These are phyloP conservation scores for Paraphoma chrysanthemicola DNA, from an alignment of 2,329 filamentous ascomycete species.

Conservation along the genomic window DNA sequence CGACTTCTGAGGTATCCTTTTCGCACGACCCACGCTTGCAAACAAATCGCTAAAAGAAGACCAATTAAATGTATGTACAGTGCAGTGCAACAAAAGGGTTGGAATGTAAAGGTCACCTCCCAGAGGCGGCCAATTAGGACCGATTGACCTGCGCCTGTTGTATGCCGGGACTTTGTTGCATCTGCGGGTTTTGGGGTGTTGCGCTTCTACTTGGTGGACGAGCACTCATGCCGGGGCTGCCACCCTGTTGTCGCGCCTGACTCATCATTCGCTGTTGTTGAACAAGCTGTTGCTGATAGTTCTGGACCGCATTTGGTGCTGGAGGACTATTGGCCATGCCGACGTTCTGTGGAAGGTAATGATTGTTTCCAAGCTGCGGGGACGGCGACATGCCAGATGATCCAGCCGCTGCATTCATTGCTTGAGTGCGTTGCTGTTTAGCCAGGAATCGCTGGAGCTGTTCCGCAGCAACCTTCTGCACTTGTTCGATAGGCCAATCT, in stretches of 20 bases:
- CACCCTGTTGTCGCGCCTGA: slow-evolving; percentile 40
- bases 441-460: slow-evolving; percentile 41
- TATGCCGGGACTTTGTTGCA: slow-evolving; percentile 42
- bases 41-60: slow-evolving; percentile 19
- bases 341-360: slow-evolving; percentile 42
- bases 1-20: neutral
- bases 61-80: slow-evolving; percentile 43
- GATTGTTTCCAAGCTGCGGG: slow-evolving; percentile 43
- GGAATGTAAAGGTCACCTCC: slow-evolving; percentile 18
- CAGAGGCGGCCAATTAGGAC: slow-evolving; percentile 22
- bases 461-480: slow-evolving; percentile 43
- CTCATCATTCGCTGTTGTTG: slow-evolving; percentile 49
- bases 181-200: slow-evolving; percentile 46
- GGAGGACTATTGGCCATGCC: slow-evolving; percentile 39
- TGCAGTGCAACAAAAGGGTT: slow-evolving; percentile 24
- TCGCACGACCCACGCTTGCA: slow-evolving; percentile 12
- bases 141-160: slow-evolving; percentile 41
- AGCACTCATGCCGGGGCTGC: slow-evolving; percentile 41
- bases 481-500: slow-evolving; percentile 43
- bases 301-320: slow-evolving; percentile 40
- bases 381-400: slow-evolving; percentile 39
- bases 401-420: slow-evolving; percentile 47
- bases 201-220: slow-evolving; percentile 46
- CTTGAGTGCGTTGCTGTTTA: slow-evolving; percentile 43
- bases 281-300: slow-evolving; percentile 46